phyloP scores from a whole-genome alignment of 306 rosid genomes.

The Elaeagnus macrophylla region DNA sequence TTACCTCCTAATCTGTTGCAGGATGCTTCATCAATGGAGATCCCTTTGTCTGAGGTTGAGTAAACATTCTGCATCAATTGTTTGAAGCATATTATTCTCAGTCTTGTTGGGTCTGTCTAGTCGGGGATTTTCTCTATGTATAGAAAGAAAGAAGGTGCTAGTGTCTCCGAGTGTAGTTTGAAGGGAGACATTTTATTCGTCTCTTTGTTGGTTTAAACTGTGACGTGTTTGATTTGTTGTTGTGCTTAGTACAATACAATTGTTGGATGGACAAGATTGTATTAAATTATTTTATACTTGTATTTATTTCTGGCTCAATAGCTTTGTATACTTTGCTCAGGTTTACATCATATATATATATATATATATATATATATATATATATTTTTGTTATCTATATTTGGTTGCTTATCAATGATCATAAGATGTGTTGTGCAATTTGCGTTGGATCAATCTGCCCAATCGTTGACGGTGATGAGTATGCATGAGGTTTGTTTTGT shows the following conservation, averaged over 20 bases:
- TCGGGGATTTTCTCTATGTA: conserved; percentile 36
- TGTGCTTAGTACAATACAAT: conserved; percentile 13
- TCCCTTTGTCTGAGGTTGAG: conserved; percentile 26
- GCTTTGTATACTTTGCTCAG: no score
- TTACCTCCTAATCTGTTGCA: conserved; percentile 5
- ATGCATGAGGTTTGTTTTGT: no score
- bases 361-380: no score
- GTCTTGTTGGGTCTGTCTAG: conserved; percentile 32
- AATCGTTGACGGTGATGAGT: no score
- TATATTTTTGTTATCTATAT: no score
- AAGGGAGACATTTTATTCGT: conserved; percentile 10
- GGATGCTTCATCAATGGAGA: conserved; percentile 37
- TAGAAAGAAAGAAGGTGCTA: conserved; percentile 24
- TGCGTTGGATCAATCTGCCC: no score
- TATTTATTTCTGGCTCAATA: no score
- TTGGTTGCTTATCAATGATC: no score
- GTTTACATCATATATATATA: no score
- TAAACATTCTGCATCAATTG: conserved; percentile 13
- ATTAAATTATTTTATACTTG: neutral
- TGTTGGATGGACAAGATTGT: conserved; percentile 15
- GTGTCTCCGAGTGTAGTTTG: conserved; percentile 13
- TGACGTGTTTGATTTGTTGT: conserved; percentile 14
- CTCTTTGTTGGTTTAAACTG: conserved; percentile 18
- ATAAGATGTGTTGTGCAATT: no score
- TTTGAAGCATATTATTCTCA: conserved; percentile 18